Base-by-base conservation (phyloP, 1,139 yeast genomes). In the Geotrichum candidum region DNA sequence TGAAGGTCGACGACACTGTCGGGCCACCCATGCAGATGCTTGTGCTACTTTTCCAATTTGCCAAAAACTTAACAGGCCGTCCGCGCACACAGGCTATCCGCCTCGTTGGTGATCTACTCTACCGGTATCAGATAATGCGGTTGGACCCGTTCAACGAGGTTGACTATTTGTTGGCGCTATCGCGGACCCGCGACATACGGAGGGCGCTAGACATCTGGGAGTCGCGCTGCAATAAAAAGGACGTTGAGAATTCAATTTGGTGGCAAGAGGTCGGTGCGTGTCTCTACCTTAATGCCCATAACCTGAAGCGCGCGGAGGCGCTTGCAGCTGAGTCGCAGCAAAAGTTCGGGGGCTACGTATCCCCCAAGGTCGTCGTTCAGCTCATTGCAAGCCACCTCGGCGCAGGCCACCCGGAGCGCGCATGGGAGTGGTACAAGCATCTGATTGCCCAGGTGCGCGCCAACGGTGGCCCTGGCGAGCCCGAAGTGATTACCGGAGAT, bases 121-220 rank as follows among this genome's bases (percentile, higher is more conserved):
- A 75, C 62, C 65, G 72, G 3, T 70, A 67, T 35, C 68, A 68
- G 35, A 61, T 62, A 10, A 73, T 71, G 15, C 65, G 78, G 51
- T 65, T 75, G 56, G 77, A 74, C 61, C 76, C 77, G 1, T 68
- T 72, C 59, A 75, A 75, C 58, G 78, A 75, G 60, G 72, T 73
- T 7, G 75, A 72, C 58, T 74, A 70, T 57, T 61, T 75, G 46
- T 74, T 73, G 56, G 64, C 76, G 1, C 56, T 75, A 45, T 67
- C 68, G 10, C 62, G 65, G 22, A 46, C 57, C 9, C 56, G 61
- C 15, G 57, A 53, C 15, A 45, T 50, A 3, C 63, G 56, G 41
- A 60, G 62, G 51, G 77, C 76, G 0, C 58, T 74, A 10, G 51
- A 62, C 29, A 63, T 71, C 25, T 75, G 78, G 78, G 60, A 66